phyloP scores from a whole-genome alignment of 192 early-diverging fungal species.

The Rhizoclosmatium sp. region DNA sequence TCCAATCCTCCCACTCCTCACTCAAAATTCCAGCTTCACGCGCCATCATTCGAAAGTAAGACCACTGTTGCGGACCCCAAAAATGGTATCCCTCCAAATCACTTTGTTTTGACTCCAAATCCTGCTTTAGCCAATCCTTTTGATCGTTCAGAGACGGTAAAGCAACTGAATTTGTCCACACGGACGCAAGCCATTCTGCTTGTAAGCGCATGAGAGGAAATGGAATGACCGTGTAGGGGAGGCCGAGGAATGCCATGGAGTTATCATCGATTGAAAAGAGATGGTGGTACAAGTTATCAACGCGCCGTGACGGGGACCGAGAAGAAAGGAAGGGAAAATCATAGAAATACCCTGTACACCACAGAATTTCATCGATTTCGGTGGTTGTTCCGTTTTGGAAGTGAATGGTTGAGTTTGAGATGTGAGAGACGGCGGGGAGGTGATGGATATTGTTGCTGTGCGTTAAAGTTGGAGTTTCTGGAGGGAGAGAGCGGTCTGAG shows the following conservation, averaged over 20 bases:
- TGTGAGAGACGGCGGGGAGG: neutral
- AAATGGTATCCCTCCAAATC: neutral
- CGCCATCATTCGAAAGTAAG: neutral
- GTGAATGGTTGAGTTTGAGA: neutral
- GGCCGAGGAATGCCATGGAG: conserved; percentile 63
- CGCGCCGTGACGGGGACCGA: neutral
- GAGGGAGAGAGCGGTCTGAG: neutral
- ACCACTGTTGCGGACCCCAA: neutral
- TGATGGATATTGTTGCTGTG: neutral
- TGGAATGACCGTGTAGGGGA: conserved; percentile 65
- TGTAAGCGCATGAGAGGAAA: conserved; percentile 71
- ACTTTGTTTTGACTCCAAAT: neutral
- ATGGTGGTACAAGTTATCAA: conserved; percentile 47
- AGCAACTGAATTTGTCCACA: neutral
- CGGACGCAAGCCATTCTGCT: conserved; percentile 32
- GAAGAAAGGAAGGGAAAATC: conserved; percentile 63
- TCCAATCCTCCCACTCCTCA: neutral
- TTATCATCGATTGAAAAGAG: conserved; percentile 59
- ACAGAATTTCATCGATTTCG: conserved; percentile 59
- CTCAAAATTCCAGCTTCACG: neutral
- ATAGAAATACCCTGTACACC: conserved; percentile 73
- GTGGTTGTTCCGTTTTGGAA: conserved; percentile 28
- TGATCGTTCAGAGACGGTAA: neutral
- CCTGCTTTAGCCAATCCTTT: neutral
- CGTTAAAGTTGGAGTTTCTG: neutral